Evolutionary conservation across 2,329 filamentous ascomycete species (phyloP).

Genomic region (Neopestalotiopsis sp.): DNA sequence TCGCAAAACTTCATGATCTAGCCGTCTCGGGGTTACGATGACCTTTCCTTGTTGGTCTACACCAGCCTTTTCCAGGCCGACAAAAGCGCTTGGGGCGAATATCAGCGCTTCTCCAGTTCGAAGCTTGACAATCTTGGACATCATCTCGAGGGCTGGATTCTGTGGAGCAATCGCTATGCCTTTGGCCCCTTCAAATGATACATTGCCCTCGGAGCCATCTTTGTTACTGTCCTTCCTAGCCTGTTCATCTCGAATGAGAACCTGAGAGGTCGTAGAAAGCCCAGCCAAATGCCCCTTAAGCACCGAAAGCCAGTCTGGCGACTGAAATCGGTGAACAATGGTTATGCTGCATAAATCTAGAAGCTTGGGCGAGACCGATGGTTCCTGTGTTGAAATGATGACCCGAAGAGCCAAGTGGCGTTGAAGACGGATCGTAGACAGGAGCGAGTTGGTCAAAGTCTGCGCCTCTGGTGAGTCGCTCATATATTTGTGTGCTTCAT

Average conservation of each 20-base stretch:
- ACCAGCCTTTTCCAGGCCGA: conserved; percentile 32
- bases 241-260: background rate
- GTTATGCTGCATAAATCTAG: conserved; percentile 75
- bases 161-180: conserved; percentile 7
- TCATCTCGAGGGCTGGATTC: conserved; percentile 38
- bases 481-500: conserved; percentile 83
- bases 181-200: conserved; percentile 1
- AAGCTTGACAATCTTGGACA: conserved; percentile 47
- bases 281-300: conserved; percentile 50
- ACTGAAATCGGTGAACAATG: conserved; percentile 74
- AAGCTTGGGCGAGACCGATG: conserved; percentile 70
- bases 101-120: conserved; percentile 51
- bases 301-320: conserved; percentile 64
- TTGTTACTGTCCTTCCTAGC: background rate
- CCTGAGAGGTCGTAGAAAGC: conserved; percentile 3
- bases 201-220: background rate
- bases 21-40: conserved; percentile 25
- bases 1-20: conserved; percentile 37
- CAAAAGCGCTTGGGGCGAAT: conserved; percentile 49
- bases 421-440: conserved; percentile 70
- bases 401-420: conserved; percentile 71
- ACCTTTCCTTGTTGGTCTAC: background rate
- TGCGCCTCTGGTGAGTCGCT: conserved; percentile 57
- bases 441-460: conserved; percentile 64
- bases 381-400: conserved; percentile 79